Evolutionary conservation across 768 basidiomycete genomes (phyloP), one percentile per base, ranked within the genome.

Genomic region (Podaxis sp.): DNA sequence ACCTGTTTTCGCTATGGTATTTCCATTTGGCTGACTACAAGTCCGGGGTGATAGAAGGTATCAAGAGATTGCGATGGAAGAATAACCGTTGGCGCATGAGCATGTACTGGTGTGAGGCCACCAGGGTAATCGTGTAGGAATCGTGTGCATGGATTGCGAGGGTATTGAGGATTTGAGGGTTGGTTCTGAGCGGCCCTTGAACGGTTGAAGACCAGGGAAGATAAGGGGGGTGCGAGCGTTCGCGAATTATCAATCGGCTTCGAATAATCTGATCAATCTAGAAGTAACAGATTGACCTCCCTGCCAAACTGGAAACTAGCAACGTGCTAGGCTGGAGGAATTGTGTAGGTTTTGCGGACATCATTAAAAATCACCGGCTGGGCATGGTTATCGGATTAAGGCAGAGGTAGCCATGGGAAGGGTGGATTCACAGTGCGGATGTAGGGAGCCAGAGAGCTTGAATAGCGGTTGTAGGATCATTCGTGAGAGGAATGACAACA

Each of bases 401-500:
- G 35, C 7, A n/a, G 44, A 37, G 27, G 46, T 25, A n/a, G 50
- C 56, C 50, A 57, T 36, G 46, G 27, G 46, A 55, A 38, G 37
- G 21, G 18, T 48, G 53, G 42, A 44, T 44, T 53, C 27, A 5
- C 40, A 62, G 55, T 4, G 40, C 21, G 16, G n/a, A n/a, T 10
- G 48, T 28, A 42, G 58, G 62, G 62, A 44, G 25, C 48, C 57
- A 50, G 37, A n/a, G 28, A 35, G 35, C 18, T 28, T 11, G 28
- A n/a, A 54, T 37, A 40, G 16, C 25, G 13, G 25, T 46, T 28
- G 60, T 28, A 62, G 53, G 46, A 23, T 62, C 18, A 50, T 23
- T 27, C 65, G 62, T 68, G 65, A 63, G 67, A 69, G 63, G 32
- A 25, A 14, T 25, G 38, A 50, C 28, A 28, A 23, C 46, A 16